These are phyloP conservation scores for Fragilaria crotonensis DNA, from an alignment of 108 stramenopile species.

Conservation along the genomic window DNA sequence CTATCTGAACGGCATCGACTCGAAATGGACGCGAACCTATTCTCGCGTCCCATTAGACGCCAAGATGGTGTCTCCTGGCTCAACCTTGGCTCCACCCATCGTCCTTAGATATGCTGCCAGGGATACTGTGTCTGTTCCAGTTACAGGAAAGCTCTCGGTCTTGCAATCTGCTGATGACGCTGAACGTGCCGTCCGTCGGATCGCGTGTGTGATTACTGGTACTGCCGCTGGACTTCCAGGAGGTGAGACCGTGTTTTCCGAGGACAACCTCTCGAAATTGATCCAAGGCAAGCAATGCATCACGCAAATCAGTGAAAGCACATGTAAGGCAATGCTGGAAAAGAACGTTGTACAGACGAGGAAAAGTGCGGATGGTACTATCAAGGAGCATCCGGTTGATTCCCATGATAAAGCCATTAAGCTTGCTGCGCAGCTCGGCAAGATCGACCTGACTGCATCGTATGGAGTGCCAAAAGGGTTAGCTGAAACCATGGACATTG, in stretches of 20 bases:
- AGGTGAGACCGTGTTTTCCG: conserved; percentile 52
- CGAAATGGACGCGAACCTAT: conserved; percentile 74
- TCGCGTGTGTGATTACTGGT: conserved; percentile 90
- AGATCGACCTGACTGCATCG: conserved; percentile 55
- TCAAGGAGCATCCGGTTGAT: conserved; percentile 44
- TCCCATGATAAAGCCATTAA: conserved; percentile 64
- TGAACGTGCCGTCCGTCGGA: conserved; percentile 44
- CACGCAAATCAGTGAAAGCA: conserved; percentile 46
- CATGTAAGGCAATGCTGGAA: conserved; percentile 76
- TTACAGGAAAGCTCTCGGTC: conserved; percentile 61
- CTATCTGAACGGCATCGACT: conserved; percentile 82
- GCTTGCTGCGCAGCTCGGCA: conserved; percentile 85
- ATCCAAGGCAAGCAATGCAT: conserved; percentile 82
- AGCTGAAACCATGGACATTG: conserved; percentile 93
- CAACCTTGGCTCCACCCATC: conserved; percentile 68
- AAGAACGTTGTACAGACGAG: conserved; percentile 89
- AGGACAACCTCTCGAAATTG: conserved; percentile 67
- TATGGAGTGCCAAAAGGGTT: conserved; percentile 88
- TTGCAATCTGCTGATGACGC: conserved; percentile 37
- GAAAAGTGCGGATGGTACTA: conserved; percentile 59
- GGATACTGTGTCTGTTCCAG: conserved; percentile 52
- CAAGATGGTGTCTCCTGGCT: conserved; percentile 37
- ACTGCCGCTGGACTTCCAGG: conserved; percentile 91
- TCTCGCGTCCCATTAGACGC: conserved; percentile 67
- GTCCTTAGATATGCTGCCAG: conserved; percentile 56